phyloP scores from a whole-genome alignment of 441 rosid species.

The Corymbia citriodora region DNA sequence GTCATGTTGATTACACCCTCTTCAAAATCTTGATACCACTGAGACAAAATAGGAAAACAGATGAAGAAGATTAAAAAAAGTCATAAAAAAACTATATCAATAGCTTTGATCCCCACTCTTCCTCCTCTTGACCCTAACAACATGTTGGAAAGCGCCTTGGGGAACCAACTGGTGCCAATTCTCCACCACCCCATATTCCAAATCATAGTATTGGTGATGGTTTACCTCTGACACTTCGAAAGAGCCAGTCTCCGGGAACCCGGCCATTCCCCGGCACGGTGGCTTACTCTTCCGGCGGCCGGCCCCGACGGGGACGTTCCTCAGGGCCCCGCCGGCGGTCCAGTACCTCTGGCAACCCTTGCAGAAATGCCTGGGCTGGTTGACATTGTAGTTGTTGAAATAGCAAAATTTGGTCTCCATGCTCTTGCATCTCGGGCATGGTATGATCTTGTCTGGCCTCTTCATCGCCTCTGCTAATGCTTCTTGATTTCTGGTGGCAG shows the following conservation, averaged over 20 bases:
- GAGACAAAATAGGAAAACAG: not conserved
- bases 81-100: constrained; percentile 10
- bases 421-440: constrained; percentile 92
- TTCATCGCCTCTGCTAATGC: constrained; percentile 24
- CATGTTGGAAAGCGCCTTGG: constrained; percentile 49
- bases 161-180: constrained; percentile 42
- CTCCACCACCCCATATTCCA: constrained; percentile 45
- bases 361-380: constrained; percentile 92
- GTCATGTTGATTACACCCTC: not conserved
- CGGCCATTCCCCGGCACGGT: constrained; percentile 28
- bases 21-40: not conserved
- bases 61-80: not conserved
- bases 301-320: constrained; percentile 89
- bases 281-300: constrained; percentile 86
- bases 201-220: constrained; percentile 36
- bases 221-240: constrained; percentile 20
- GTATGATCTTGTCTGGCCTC: constrained; percentile 79
- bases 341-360: constrained; percentile 95
- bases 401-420: constrained; percentile 95
- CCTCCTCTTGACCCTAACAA: constrained; percentile 53
- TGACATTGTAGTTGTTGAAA: constrained; percentile 92
- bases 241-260: constrained; percentile 33
- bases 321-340: constrained; percentile 94
- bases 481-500: constrained; percentile 17
- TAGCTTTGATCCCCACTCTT: constrained; percentile 47